A percentile compares a stretch with the other conserved stretches of the same genome.
Evolutionary conservation across 2,329 filamentous ascomycete species (phyloP).

Genomic region (Huntiella bhutanensis): DNA sequence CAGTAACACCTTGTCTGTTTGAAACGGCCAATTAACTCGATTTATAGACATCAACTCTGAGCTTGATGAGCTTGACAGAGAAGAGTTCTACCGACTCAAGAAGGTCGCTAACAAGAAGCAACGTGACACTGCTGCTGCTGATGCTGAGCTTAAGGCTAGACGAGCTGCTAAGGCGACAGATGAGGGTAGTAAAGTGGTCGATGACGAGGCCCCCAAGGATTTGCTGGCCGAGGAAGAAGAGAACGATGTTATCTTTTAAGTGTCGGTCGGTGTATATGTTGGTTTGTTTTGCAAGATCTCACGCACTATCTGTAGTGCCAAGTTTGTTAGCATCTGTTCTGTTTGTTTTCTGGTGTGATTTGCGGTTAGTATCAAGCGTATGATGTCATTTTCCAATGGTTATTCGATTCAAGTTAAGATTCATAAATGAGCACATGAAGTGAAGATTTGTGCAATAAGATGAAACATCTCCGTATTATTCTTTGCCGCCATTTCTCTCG

Average conservation of each 20-base stretch:
- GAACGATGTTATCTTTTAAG: slow-evolving; percentile 68
- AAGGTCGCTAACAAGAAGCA: slow-evolving; percentile 82
- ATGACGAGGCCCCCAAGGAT: slow-evolving; percentile 35
- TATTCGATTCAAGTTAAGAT: slow-evolving; percentile 1
- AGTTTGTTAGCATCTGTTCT: background rate
- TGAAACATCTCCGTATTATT: too few relatives aligned
- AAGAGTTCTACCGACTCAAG: slow-evolving; percentile 95
- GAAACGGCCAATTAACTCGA: background rate
- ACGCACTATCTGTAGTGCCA: background rate
- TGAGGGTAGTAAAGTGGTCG: slow-evolving; percentile 22
- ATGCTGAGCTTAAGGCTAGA: slow-evolving; percentile 59
- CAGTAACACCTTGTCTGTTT: background rate
- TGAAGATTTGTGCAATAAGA: too few relatives aligned
- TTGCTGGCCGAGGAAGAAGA: slow-evolving; percentile 60
- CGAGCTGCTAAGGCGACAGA: slow-evolving; percentile 30
- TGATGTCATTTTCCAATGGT: background rate
- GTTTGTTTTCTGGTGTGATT: too few relatives aligned
- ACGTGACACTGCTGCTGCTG: slow-evolving; percentile 50
- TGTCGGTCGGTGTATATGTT: background rate
- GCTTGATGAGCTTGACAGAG: slow-evolving; percentile 87
- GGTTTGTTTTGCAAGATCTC: background rate
- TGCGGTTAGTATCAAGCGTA: too few relatives aligned
- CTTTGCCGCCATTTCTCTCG: too few relatives aligned
- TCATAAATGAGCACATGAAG: too few relatives aligned
- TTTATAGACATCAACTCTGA: slow-evolving; percentile 80